Base-by-base conservation (phyloP, 306 rosid genomes). In the Acacia acuminata region DNA sequence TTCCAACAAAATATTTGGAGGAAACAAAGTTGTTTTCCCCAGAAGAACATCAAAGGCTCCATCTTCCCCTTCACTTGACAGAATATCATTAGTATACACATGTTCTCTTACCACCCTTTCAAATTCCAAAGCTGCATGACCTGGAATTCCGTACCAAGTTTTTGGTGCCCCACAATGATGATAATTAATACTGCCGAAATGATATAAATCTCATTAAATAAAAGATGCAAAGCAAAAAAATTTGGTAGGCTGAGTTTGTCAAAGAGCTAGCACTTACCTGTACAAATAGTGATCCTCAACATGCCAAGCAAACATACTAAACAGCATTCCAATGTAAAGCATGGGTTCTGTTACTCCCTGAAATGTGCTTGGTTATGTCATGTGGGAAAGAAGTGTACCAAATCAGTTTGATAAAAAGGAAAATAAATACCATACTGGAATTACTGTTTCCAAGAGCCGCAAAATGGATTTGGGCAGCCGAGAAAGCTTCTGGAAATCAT, bases 281-380 rank as follows among this genome's bases (percentile, higher is more conserved):
- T 96, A 94, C 87, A 96, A 80, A 82, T 85, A 96, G 87, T 94
- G 98, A 87, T 96, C 99, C 84, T 96, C 98, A 82, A 94, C 99
- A 22, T 96, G 98, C 98, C 99, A 96, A 32, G 97, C 99, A 89
- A 96, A 96, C 91, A 96, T 84, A 71, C 99, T 96, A 81, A 96
- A 96, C 70, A 96, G 88, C 97, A 96, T 96, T 78, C 97, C 98
- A 83, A 96, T 92, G 90, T 96, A 96, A 27, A 96, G 87, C 99
- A 96, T 96, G 64, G 99, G 98, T 79, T 94, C 98, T 3, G 98
- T 94, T 61, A 96, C 97, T 74, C 99, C 99, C 97, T 96, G 89
- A 73, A 83, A 91, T 63, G 79, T 20, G 87, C 27, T 60, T 82
- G 67, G 82, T 19, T 1, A 38, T 78, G 81, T 77, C 77, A 76